Base-by-base conservation (phyloP, 768 basidiomycete genomes). In the Phylloporus arenicola region DNA sequence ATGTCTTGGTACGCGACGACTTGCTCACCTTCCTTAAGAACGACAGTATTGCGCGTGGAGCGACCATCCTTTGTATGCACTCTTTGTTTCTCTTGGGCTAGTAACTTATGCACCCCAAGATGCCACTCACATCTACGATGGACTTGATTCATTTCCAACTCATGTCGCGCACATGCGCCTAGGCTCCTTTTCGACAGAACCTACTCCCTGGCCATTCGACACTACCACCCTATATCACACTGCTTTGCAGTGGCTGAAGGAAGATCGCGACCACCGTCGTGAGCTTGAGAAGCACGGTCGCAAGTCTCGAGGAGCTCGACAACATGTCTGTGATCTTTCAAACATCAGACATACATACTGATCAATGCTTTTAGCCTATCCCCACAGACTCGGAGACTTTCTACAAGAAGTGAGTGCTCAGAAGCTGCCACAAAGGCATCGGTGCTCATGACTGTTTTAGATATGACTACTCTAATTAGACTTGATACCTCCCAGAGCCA, bases 81-180 rank as follows among this genome's bases (percentile, higher is more conserved):
- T 40, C 16, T 35, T 34, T 7, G 13, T 37, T 20, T 42, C 34
- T 34, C n/a, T 37, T 34, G 22, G 45, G 30, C 20, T 34, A 24
- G 22, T 49, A 10, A 48, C 54, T 60, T 42, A 58, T 25, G 17
- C 24, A 3, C 19, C 20, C 33, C 17, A 59, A 93, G 91, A 96
- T 70, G 92, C 94, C 11, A 97, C 94, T 1, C 96, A 99, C 67
- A 96, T 99, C 60, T 96, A 93, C 57, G 95, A 98, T 65, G 95
- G 94, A 11, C 70, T 98, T 27, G 79, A 81, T 60, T 68, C 77
- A n/a, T 97, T 95, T 72, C 95, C 96, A 4, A 97, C 94, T 1
- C 91, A 95, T 61, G 75, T 98, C 52, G 83, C 83, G 5, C 96
- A 98, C 64, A 87, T 99, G 83, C 82, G 87, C 22, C 76, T 92